A percentile compares a stretch with the other conserved stretches of the same genome.
Conservation (phyloP, 164 flowering plant genomes). For the Paratinospora sagittata region DNA sequence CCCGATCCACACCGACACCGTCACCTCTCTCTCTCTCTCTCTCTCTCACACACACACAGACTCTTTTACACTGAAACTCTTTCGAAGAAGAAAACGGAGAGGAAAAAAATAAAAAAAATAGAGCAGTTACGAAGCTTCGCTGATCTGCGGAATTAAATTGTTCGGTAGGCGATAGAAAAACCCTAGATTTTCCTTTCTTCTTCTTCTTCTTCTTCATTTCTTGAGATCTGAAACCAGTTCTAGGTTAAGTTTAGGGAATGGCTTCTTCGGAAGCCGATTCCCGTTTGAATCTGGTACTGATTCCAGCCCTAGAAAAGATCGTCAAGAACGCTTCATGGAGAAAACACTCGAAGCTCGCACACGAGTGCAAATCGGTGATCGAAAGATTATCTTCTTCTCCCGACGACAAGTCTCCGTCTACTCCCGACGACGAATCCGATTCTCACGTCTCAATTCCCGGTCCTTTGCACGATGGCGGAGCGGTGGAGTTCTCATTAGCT, state of each 20-base stretch:
- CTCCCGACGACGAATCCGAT: constrained; percentile 15
- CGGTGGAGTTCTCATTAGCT: constrained; percentile 47
- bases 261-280: constrained; percentile 99
- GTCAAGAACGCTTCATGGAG: constrained; percentile 93
- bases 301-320: constrained; percentile 82
- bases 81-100: neutral
- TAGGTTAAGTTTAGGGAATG: constrained; percentile 49
- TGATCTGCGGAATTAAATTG: neutral
- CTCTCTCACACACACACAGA: too few relatives aligned
- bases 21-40: neutral
- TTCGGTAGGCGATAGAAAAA: neutral
- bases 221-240: constrained; percentile 25
- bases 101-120: too few relatives aligned
- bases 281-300: constrained; percentile 57
- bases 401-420: constrained; percentile 4
- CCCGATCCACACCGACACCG: neutral
- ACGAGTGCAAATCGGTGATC: constrained; percentile 73
- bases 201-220: neutral
- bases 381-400: constrained; percentile 40
- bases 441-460: constrained; percentile 48
- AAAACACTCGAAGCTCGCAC: constrained; percentile 80
- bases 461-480: constrained; percentile 60
- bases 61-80: neutral
- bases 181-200: constrained; percentile 5
- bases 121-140: neutral